Base-by-base conservation (phyloP, 2,329 filamentous ascomycete species). In the Fusarium floridanum region DNA sequence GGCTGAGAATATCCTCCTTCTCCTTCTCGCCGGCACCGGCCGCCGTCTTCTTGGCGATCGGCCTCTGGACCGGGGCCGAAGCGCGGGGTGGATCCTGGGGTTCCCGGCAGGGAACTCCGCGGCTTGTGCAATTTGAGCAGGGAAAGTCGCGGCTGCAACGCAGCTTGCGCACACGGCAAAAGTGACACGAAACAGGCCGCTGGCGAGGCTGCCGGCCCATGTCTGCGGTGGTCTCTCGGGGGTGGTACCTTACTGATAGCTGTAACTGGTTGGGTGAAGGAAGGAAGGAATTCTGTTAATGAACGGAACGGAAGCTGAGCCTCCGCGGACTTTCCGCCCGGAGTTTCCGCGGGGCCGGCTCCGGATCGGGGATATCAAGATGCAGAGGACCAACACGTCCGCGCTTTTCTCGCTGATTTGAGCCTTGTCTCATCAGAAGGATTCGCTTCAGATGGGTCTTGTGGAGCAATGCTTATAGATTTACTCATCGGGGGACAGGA, bases 101-200 rank as follows among this genome's bases (percentile, higher is more conserved):
- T 32, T 77, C 75, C 41, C 78, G 79, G 71, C 82, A 83, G 22
- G 73, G 71, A 27, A 83, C 73, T 70, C 81, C 81, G 71, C 82
- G 81, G 68, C 78, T 80, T 59, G 79, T 80, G 70, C 82, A 83
- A 76, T 83, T 83, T 59, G 78, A 78, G 69, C 82, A 83, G 4
- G 82, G 82, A 61, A 83, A 82, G 57, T 80, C 75, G 45, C 82
- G 79, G 64, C 81, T 83, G 74, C 82, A 83, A 43, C 82, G 79
- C 50, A 83, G 69, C 75, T 83, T 83, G 66, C 81, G 81, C 59
- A 78, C 74, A 63, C 81, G 76, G 69, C 81, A 83, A 62, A 82
- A 77, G 64, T 81, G 78, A 61, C 81, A 83, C 41, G 81, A 83
- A 43, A 83, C 77, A 41, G 81, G 81, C 16, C 81, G 79, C 66